These are phyloP conservation scores for Solanum chiquidenum DNA, from an alignment of 257 asterid genomes.

Conservation along the genomic window DNA sequence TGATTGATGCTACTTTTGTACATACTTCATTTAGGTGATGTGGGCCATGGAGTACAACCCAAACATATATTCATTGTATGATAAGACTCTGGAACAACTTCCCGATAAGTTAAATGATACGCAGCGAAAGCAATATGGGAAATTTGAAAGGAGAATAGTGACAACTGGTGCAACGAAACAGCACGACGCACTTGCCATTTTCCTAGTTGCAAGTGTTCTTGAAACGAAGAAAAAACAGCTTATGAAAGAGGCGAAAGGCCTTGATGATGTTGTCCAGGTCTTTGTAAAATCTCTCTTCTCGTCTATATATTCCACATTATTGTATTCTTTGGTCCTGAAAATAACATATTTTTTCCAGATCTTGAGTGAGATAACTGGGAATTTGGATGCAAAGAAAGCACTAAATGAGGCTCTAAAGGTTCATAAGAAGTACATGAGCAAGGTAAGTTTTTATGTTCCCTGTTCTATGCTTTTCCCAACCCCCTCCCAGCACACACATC, in stretches of 20 bases:
- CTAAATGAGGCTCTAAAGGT: slow-evolving; percentile 58
- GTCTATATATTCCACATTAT: not conserved
- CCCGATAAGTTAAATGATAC: slow-evolving; percentile 15
- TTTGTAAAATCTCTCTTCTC: not conserved
- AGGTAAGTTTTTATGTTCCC: slow-evolving; percentile 33
- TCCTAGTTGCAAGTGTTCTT: slow-evolving; percentile 85
- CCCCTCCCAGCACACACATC: not conserved
- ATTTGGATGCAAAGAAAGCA: slow-evolving; percentile 83
- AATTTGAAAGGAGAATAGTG: slow-evolving; percentile 64
- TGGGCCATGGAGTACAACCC: slow-evolving; percentile 99
- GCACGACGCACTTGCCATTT: slow-evolving; percentile 70
- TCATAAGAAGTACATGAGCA: slow-evolving; percentile 77
- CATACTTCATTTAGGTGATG: slow-evolving; percentile 51
- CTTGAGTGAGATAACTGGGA: slow-evolving; percentile 83
- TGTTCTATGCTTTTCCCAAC: not conserved
- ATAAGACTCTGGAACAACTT: slow-evolving; percentile 17
- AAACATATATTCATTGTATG: slow-evolving; percentile 38
- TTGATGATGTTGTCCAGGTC: slow-evolving; percentile 89
- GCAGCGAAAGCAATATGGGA: slow-evolving; percentile 68
- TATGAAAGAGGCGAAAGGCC: slow-evolving; percentile 77
- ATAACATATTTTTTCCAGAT: slow-evolving; percentile 25
- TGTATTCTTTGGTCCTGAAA: not conserved
- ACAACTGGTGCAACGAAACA: slow-evolving; percentile 64
- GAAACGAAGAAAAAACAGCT: slow-evolving; percentile 75
- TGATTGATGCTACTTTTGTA: not conserved